A percentile compares a stretch with the other conserved stretches of the same genome.
Evolutionary conservation across 257 asterid genomes (phyloP).

Genomic region (Mitragyna speciosa): DNA sequence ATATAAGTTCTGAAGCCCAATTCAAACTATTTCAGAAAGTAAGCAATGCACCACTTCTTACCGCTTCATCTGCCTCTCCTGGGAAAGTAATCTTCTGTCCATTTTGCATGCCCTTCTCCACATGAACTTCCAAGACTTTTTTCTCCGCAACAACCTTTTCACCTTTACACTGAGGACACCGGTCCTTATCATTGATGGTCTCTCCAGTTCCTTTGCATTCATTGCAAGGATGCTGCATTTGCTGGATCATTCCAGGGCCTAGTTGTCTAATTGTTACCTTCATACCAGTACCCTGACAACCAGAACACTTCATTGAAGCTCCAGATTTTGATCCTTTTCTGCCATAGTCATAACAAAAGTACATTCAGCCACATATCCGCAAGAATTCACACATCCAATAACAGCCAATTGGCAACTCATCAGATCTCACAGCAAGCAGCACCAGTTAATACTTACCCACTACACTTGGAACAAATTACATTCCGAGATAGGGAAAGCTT

Average conservation of each 20-base stretch:
- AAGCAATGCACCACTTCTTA: conserved; percentile 16
- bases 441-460: conserved; percentile 37
- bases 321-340: conserved; percentile 78
- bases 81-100: conserved; percentile 70
- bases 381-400: neutral
- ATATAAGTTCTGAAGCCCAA: neutral
- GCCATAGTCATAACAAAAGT: conserved; percentile 2
- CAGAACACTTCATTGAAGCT: conserved; percentile 58
- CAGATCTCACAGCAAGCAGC: neutral
- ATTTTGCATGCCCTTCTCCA: conserved; percentile 74
- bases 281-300: conserved; percentile 72
- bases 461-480: conserved; percentile 63
- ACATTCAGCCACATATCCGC: neutral
- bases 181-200: conserved; percentile 54
- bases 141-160: conserved; percentile 63
- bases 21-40: neutral
- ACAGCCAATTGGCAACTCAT: neutral
- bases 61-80: conserved; percentile 85
- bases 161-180: conserved; percentile 71
- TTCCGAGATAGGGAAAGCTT: conserved; percentile 67
- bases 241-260: conserved; percentile 70
- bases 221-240: conserved; percentile 74
- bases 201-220: conserved; percentile 76
- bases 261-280: conserved; percentile 64
- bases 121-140: conserved; percentile 66